A percentile compares a stretch with the other conserved stretches of the same genome.
phyloP scores from a whole-genome alignment of 164 flowering plant genomes.

The Umbellularia californica region DNA sequence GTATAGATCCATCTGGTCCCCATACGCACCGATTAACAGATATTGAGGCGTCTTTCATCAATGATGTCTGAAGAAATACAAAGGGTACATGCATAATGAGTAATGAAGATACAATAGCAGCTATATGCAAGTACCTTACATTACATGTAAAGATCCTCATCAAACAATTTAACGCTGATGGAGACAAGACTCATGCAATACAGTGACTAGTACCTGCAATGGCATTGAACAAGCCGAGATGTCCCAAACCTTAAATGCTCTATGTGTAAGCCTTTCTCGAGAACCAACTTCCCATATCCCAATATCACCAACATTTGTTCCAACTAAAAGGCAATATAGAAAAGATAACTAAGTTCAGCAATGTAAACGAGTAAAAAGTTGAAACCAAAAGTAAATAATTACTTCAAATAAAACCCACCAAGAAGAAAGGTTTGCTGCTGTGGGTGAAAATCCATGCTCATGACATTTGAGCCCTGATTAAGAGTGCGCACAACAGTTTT shows the following conservation, averaged over 20 bases:
- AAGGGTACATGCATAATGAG: background rate
- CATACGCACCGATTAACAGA: constrained; percentile 46
- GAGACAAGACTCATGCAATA: background rate
- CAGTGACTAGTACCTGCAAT: constrained; percentile 29
- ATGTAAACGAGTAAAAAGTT: constrained; percentile 1
- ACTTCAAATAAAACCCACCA: constrained; percentile 29
- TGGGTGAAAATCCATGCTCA: constrained; percentile 91
- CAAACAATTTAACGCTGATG: background rate
- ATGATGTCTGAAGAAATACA: constrained; percentile 27
- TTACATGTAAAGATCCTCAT: too few relatives aligned
- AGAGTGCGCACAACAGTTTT: constrained; percentile 52
- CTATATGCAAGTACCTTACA: background rate
- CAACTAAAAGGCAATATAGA: constrained; percentile 32
- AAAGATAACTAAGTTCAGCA: background rate
- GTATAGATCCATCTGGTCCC: constrained; percentile 48
- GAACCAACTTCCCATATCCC: constrained; percentile 62
- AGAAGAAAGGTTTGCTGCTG: constrained; percentile 63
- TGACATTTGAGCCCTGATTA: constrained; percentile 63
- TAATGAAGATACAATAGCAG: constrained; percentile 1
- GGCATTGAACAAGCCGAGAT: constrained; percentile 32
- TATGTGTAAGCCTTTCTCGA: constrained; percentile 38
- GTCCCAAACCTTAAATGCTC: constrained; percentile 50
- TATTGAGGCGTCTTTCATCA: constrained; percentile 39
- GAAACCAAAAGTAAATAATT: background rate
- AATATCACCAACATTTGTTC: constrained; percentile 66